Evolutionary conservation across 306 rosid species (phyloP), one percentile per base, ranked within the genome.

Genomic region (Castanea mollissima): DNA sequence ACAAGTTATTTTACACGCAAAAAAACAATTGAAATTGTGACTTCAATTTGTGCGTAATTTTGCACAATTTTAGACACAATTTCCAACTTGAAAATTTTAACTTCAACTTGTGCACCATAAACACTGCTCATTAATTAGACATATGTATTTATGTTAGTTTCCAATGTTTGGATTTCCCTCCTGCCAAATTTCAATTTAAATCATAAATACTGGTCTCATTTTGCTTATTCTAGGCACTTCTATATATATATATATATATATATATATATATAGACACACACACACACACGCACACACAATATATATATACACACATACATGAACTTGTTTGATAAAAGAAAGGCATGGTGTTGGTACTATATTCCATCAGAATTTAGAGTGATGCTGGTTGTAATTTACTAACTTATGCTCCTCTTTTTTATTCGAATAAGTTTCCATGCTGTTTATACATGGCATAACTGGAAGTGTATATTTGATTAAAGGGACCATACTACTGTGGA

Each of bases 401-500:
- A 13, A 46, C 1, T 5, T 32, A 16, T 16, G 19, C 71, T 64
- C 23, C 5, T 23, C 25, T 8, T 64, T 41, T 31, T 27, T 64
- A 34, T 67, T 67, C 51, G n/a, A 8, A 67, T 35, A 67, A 64
- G 51, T 9, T 21, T 67, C 25, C 71, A 3, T 59, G 23, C 51
- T 34, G 25, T 34, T 23, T n/a, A 9, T 23, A 12, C 71, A 32
- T 34, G 21, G 25, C 5, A 23, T 67, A 34, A 67, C 4, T 32
- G 16, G 71, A 19, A 34, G 27, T 67, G 6, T 34, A 0, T 59
- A 41, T 16, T 64, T 69, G 75, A 46, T 78, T 34, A 59, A 58
- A 88, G 89, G 92, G 92, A 0, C 94, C 94, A 51, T 90, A 86
- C 75, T 90, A 90, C 52, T 90, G 94, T 82, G 94, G 94, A 2